A percentile compares a stretch with the other conserved stretches of the same genome.
Conservation (phyloP, 345 rosid species). For the Eucalyptus sp. region DNA sequence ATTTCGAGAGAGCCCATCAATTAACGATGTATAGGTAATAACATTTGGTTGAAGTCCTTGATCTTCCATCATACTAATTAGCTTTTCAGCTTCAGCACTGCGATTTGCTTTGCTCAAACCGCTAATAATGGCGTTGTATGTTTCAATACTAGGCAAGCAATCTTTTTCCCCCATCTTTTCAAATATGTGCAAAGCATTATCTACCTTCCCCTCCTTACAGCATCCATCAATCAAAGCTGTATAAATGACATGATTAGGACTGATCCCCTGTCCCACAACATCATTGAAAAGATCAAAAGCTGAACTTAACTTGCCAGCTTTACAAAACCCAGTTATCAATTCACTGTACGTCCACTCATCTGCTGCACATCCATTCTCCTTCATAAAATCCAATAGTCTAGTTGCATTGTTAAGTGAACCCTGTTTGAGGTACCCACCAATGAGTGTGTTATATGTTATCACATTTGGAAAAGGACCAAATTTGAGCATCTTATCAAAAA, state of each 20-base stretch:
- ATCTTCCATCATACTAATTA: slow-evolving; percentile 26
- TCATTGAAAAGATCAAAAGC: slow-evolving; percentile 28
- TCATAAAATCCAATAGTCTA: slow-evolving; percentile 39
- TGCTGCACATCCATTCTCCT: slow-evolving; percentile 22
- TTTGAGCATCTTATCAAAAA: slow-evolving; percentile 30
- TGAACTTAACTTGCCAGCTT: slow-evolving; percentile 25
- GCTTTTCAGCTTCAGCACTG: slow-evolving; percentile 24
- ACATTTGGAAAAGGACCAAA: slow-evolving; percentile 37
- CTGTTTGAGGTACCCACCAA: slow-evolving; percentile 20
- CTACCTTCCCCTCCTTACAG: slow-evolving; percentile 42
- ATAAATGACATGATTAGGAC: slow-evolving; percentile 32
- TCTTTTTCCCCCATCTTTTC: slow-evolving; percentile 34
- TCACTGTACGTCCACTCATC: slow-evolving; percentile 52
- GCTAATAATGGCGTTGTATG: slow-evolving; percentile 38
- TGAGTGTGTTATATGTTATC: slow-evolving; percentile 41
- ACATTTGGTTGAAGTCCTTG: slow-evolving; percentile 33
- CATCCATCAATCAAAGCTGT: slow-evolving; percentile 58
- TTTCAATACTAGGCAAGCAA: slow-evolving; percentile 25
- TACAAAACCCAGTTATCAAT: slow-evolving; percentile 52
- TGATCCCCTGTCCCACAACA: slow-evolving; percentile 30
- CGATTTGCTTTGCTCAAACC: slow-evolving; percentile 28
- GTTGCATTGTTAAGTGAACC: slow-evolving; percentile 32
- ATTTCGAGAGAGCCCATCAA: slow-evolving; percentile 37
- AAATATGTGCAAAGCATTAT: slow-evolving; percentile 33
- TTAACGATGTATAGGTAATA: slow-evolving; percentile 48